Evolutionary conservation across 306 rosid species (phyloP).

Genomic region (Cyclanthera cordifolia): DNA sequence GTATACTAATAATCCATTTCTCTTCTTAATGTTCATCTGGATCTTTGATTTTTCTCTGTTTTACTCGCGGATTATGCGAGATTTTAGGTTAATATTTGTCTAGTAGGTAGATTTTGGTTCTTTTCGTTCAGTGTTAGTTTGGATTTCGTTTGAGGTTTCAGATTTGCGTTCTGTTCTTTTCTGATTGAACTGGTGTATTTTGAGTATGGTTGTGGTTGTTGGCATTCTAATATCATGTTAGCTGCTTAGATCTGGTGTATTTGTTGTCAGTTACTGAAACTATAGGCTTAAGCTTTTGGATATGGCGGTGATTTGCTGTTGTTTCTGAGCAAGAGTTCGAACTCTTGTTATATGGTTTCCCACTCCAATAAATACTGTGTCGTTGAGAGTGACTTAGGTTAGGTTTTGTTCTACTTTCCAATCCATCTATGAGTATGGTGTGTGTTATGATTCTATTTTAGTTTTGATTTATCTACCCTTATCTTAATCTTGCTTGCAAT

Average conservation of each 20-base stretch:
- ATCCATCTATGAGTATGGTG: no score
- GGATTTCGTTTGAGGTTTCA: slow-evolving; percentile 6
- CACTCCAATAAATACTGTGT: no score
- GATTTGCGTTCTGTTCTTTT: neutral
- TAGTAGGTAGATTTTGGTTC: neutral
- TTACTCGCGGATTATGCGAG: neutral
- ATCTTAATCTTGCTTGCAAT: neutral
- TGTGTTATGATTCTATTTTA: neutral
- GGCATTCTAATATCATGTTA: no score
- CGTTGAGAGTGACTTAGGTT: no score
- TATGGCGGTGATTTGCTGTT: no score
- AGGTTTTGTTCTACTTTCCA: no score
- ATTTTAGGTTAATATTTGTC: neutral
- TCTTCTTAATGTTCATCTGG: neutral
- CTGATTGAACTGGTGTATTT: neutral
- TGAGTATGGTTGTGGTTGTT: neutral
- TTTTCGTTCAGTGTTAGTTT: neutral
- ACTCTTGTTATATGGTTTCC: no score
- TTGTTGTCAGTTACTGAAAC: no score
- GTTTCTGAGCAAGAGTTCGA: no score
- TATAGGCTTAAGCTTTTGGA: no score
- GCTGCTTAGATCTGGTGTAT: no score
- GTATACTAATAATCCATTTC: slow-evolving; percentile 10
- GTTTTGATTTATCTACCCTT: neutral
- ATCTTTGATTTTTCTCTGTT: neutral